phyloP scores from a whole-genome alignment of 306 rosid species.

The Castanopsis chinensis region DNA sequence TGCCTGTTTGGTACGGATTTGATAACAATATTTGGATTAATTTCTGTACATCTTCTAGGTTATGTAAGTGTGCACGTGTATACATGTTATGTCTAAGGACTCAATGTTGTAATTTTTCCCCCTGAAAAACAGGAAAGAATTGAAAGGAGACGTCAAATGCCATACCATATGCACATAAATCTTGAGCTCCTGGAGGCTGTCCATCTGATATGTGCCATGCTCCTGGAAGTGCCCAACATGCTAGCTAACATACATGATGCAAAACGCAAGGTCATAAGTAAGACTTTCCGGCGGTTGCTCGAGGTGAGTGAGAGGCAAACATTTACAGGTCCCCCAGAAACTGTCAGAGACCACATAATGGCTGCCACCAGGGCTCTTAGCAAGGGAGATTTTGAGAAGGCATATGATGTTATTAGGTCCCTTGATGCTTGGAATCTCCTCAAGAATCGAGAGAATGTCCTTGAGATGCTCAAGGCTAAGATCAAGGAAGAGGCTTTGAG shows the following conservation, averaged over 20 bases:
- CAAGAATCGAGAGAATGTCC: slow-evolving; percentile 48
- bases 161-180: slow-evolving; percentile 99
- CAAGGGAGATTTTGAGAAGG: slow-evolving; percentile 73
- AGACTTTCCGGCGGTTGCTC: slow-evolving; percentile 71
- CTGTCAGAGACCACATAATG: slow-evolving; percentile 88
- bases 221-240: slow-evolving; percentile 93
- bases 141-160: slow-evolving; percentile 98
- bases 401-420: slow-evolving; percentile 65
- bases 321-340: slow-evolving; percentile 91
- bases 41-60: neutral
- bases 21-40: no score
- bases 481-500: slow-evolving; percentile 92
- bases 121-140: slow-evolving; percentile 65
- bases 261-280: slow-evolving; percentile 72
- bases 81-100: neutral
- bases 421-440: slow-evolving; percentile 91
- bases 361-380: slow-evolving; percentile 80
- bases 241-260: slow-evolving; percentile 81
- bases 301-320: slow-evolving; percentile 85
- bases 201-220: slow-evolving; percentile 91
- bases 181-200: slow-evolving; percentile 91
- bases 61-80: neutral
- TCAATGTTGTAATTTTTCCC: neutral
- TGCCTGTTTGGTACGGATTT: no score
- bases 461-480: slow-evolving; percentile 75